A percentile compares a stretch with the other conserved stretches of the same genome.
Conservation (phyloP, 331 rosid genomes). For the Prunus yedoensis region DNA sequence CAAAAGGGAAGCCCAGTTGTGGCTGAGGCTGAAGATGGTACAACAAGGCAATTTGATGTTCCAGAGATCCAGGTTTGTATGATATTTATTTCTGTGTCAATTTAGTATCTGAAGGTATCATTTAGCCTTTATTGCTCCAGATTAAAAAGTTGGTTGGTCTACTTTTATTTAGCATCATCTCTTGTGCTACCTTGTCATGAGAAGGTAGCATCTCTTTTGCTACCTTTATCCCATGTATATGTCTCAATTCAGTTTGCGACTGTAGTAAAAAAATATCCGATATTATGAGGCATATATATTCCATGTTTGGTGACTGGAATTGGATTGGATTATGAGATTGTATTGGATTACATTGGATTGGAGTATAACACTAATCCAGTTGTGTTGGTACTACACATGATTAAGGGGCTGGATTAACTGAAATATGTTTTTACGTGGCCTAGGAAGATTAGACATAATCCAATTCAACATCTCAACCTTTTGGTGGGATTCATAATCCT, state of each 20-base stretch:
- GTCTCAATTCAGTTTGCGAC: not conserved
- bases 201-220: not conserved
- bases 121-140: not conserved
- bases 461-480: too few species aligned
- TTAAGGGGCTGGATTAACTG: too few species aligned
- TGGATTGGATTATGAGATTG: too few species aligned
- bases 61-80: conserved; percentile 77
- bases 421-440: too few species aligned
- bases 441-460: too few species aligned
- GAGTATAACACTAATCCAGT: too few species aligned
- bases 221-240: not conserved
- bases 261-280: not conserved
- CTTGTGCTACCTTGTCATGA: not conserved
- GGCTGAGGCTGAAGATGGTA: conserved; percentile 72
- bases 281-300: not conserved
- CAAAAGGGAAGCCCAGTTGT: conserved; percentile 76
- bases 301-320: too few species aligned
- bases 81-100: not conserved
- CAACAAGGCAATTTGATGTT: conserved; percentile 66
- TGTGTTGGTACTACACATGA: too few species aligned
- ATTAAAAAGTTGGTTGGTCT: not conserved
- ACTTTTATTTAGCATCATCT: not conserved
- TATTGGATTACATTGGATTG: too few species aligned
- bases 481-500: too few species aligned
- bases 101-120: not conserved